These are phyloP conservation scores for Davidsoniella eucalypti DNA, from an alignment of 2,329 filamentous ascomycete genomes.

Conservation along the genomic window DNA sequence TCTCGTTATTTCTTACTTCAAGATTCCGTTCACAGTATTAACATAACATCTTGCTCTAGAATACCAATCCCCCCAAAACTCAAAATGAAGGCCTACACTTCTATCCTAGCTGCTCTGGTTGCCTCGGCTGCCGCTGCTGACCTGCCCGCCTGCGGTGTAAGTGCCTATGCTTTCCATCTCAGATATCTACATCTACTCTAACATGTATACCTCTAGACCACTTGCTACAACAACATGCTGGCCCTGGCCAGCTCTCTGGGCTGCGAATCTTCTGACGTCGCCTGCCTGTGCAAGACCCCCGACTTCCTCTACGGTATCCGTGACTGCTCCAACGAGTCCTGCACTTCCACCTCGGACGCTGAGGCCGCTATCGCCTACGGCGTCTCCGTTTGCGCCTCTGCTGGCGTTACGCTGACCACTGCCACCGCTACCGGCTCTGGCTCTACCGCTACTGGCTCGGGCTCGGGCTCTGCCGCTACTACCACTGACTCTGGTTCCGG, in stretches of 20 bases:
- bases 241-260: conserved; percentile 27
- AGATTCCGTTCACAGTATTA: not conserved
- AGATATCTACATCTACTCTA: not conserved
- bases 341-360: conserved; percentile 21
- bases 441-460: conserved; percentile 15
- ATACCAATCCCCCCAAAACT: conserved; percentile 11
- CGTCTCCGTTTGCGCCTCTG: conserved; percentile 22
- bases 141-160: conserved; percentile 38
- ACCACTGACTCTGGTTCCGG: conserved; percentile 14
- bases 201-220: conserved; percentile 22
- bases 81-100: conserved; percentile 37
- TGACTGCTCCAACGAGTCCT: conserved; percentile 32
- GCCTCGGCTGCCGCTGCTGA: conserved; percentile 22
- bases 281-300: conserved; percentile 30
- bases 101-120: conserved; percentile 25
- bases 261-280: conserved; percentile 26
- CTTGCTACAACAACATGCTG: conserved; percentile 35
- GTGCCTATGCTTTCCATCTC: conserved; percentile 16
- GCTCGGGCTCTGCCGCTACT: conserved; percentile 13
- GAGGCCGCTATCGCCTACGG: conserved; percentile 24
- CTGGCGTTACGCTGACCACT: conserved; percentile 7
- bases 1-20: not conserved
- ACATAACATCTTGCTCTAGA: not conserved
- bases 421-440: conserved; percentile 14
- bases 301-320: conserved; percentile 34